Percentiles rank a stretch among this genome's conserved stretches.
Evolutionary conservation across 1,284 basidiomycete genomes (phyloP).

Genomic region (Coniferiporia sulphurascens): DNA sequence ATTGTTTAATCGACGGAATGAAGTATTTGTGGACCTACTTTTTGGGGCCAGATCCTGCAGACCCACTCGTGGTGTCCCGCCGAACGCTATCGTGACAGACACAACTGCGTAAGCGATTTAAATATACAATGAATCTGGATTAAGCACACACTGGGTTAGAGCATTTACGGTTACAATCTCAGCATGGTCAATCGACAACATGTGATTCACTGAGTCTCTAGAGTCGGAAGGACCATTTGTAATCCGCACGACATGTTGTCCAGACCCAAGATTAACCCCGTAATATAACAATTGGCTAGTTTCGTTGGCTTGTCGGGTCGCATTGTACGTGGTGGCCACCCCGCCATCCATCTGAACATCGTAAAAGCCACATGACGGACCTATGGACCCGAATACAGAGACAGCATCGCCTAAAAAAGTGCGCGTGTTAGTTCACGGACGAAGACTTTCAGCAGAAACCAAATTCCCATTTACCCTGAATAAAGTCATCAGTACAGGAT

Average conservation of each 20-base stretch:
- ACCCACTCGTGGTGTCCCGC: background rate
- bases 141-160: background rate
- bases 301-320: constrained; percentile 29
- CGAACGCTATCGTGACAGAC: too few species aligned
- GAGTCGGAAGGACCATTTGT: constrained; percentile 3
- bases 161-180: background rate
- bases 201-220: background rate
- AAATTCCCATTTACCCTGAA: constrained; percentile 18
- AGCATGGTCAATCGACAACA: constrained; percentile 7
- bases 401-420: constrained; percentile 31
- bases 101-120: background rate
- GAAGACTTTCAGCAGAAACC: constrained; percentile 20
- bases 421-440: constrained; percentile 1
- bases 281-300: constrained; percentile 36
- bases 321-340: constrained; percentile 25
- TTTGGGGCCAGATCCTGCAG: background rate
- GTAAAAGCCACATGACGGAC: constrained; percentile 33
- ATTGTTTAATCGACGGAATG: background rate
- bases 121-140: background rate
- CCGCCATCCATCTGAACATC: constrained; percentile 33
- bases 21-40: background rate
- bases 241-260: constrained; percentile 9
- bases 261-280: constrained; percentile 28
- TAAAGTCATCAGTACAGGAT: background rate
- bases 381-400: constrained; percentile 36